Evolutionary conservation across 2,329 filamentous ascomycete species (phyloP).

Genomic region (Helotiales sp.): DNA sequence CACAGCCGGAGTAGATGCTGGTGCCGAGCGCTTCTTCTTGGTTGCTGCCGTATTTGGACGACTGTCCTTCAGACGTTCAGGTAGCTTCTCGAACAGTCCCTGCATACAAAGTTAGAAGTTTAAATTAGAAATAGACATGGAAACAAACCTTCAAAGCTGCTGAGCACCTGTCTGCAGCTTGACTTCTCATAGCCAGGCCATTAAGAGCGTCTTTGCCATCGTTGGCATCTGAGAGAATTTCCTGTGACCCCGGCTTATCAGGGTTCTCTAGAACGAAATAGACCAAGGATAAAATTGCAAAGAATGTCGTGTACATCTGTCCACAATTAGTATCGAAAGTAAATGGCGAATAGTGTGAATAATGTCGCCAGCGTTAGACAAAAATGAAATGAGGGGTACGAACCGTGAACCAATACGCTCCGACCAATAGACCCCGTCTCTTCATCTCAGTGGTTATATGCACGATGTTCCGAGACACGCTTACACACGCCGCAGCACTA

Average conservation of each 20-base stretch:
- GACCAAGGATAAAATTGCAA: constrained; percentile 74
- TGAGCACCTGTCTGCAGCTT: constrained; percentile 87
- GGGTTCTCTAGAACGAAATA: constrained; percentile 83
- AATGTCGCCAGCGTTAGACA: neutral
- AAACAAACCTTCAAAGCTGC: constrained; percentile 69
- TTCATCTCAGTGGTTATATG: constrained; percentile 80
- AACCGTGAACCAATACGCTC: constrained; percentile 78
- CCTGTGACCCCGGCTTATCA: constrained; percentile 69
- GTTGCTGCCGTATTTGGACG: constrained; percentile 38
- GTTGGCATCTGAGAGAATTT: constrained; percentile 81
- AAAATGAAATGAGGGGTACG: neutral
- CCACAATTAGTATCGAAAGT: neutral
- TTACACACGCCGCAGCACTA: constrained; percentile 63
- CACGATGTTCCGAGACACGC: constrained; percentile 68
- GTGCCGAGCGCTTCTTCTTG: constrained; percentile 58
- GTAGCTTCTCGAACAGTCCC: constrained; percentile 82
- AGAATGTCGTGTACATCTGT: constrained; percentile 75
- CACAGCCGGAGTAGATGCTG: constrained; percentile 41
- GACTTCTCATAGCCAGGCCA: constrained; percentile 76
- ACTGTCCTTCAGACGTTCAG: constrained; percentile 65
- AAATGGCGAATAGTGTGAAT: neutral
- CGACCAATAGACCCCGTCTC: constrained; percentile 71
- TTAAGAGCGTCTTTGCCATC: constrained; percentile 82
- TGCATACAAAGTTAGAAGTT: constrained; percentile 39
- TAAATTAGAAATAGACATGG: neutral